Base-by-base conservation (phyloP, 2,329 filamentous ascomycete genomes). In the Sarocladium brachiariae region DNA sequence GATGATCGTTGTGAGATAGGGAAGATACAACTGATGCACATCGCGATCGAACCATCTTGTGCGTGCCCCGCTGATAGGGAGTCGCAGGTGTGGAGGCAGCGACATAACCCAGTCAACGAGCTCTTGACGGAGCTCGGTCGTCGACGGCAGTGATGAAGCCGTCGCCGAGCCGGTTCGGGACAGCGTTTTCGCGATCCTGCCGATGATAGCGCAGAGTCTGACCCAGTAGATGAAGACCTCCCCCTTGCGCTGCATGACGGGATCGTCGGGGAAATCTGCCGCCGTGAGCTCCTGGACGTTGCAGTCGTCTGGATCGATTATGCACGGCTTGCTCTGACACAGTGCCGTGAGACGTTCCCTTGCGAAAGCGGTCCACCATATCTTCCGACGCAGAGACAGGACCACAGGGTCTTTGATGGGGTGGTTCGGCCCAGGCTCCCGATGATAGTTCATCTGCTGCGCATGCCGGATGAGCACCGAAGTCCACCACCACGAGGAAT, bases 401-500 rank as follows among this genome's bases (percentile, higher is more conserved):
- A 66, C 61, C 8, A 54, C 38, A 11, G 39, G 48, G 5, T 54
- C 47, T 13, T 55, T 52, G 3, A 61, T 51, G 51, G 58, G 47
- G 50, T 62, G 53, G 2, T 55, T 53, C 0, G 55, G 51, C 0
- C 56, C 54, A 0, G 65, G 66, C 45, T 72, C 69, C 2, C 68
- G 65, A 39, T 73, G 70, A 6, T 73, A 58, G 33, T 69, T 70
- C 58, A 71, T 65, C 51, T 73, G 69, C 50, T 73, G 70, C 2
- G 68, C 70, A 51, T 70, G 67, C 11, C 70, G 57, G 18, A 73
- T 71, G 13, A 69, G 62, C 3, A 71, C 64, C 2, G 66, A 67
- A 0, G 68, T 72, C 70, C 70, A 73, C 70, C 70, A 73, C 70
- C 69, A 73, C 19, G 66, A 67, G 2, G 68, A 64, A 54, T 73